Evolutionary conservation across 2,329 filamentous ascomycete species (phyloP), one percentile per base, ranked within the genome.

Genomic region (Apiospora malaysiana): DNA sequence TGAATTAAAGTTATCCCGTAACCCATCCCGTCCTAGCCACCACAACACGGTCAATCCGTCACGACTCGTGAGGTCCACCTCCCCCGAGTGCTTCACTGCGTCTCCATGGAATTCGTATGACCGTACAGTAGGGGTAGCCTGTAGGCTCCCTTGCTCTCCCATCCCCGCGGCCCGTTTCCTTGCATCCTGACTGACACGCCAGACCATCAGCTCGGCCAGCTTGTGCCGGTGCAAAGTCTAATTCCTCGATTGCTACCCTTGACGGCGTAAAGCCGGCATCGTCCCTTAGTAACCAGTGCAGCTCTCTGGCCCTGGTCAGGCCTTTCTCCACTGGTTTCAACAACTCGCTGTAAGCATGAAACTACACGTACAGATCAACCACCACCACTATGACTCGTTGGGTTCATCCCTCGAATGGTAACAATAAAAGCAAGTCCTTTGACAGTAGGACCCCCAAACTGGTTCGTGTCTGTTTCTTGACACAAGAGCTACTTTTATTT

Each of bases 1-100:
- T n/a, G 18, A 59, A 59, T 37, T 59, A 59, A 12, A 59, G 51
- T 59, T 59, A 18, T 37, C 27, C 7, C 51, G 51, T 59, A 59
- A 59, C 51, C 27, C 5, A 12, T 10, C 8, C 7, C 27, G 51
- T 37, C 51, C 16, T 59, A 59, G 27, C 51, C 6, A n/a, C 1
- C 27, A 16, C 27, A 37, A 9, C 51, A 59, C 16, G 27, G 51
- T 16, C 27, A 16, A 12, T n/a, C 27, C 18, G 4, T n/a, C 27
- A 59, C 27, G 51, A 59, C 51, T 59, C 51, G 51, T 21, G 23
- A 25, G 5, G n/a, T 9, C n/a, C 16, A 14, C 16, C 12, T 25
- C 27, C 12, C 25, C 51, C 47, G 9, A 14, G 32, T 32, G 32
- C 3, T 3, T 32, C 32, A 3, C 3, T 6, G 40, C 8, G 5